Base-by-base conservation (phyloP, 2,329 filamentous ascomycete genomes). In the Alternaria metachromatica region DNA sequence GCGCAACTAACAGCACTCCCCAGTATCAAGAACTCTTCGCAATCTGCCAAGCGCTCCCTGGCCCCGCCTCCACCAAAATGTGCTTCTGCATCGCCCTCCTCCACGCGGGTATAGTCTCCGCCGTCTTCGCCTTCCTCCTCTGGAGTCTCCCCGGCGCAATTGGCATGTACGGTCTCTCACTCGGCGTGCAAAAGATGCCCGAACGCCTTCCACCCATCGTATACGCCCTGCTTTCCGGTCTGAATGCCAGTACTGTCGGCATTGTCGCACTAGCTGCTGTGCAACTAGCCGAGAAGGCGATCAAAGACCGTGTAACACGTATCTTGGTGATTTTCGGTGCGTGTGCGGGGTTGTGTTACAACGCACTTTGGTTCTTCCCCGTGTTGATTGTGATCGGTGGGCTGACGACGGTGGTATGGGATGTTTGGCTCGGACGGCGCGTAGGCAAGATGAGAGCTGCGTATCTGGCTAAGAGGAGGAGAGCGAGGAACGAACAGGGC, bases 351-450 rank as follows among this genome's bases (percentile, higher is more conserved):
- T 79, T 93, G 67, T 82, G 91, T 53, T 93, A 93, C 69, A 92
- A 88, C 54, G 87, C 90, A 0, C 78, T 93, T 0, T 94, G 91
- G 91, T 94, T 91, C 68, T 93, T 92, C 49, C 91, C 91, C 0
- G 71, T 87, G 0, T 73, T 93, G 5, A 89, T 93, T 78, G 69
- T 86, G 0, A 66, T 82, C 1, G 87, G 85, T 0, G 90, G 90
- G 0, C 11, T 84, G 2, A 76, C 78, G 0, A 86, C 87, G 0
- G 76, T 88, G 0, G 57, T 86, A 0, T 88, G 87, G 82, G 90
- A 92, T 76, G 46, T 81, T 45, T 85, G 85, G 79, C 69, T 86
- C 7, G 83, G 85, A n/a, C 74, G 80, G 0, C 74, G 83, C 6
- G 72, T 79, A 23, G 79, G 76, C 50, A 78, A 75, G 62, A 37